phyloP scores from a whole-genome alignment of 192 early-diverging fungal species.

The Allomyces arbusculus region DNA sequence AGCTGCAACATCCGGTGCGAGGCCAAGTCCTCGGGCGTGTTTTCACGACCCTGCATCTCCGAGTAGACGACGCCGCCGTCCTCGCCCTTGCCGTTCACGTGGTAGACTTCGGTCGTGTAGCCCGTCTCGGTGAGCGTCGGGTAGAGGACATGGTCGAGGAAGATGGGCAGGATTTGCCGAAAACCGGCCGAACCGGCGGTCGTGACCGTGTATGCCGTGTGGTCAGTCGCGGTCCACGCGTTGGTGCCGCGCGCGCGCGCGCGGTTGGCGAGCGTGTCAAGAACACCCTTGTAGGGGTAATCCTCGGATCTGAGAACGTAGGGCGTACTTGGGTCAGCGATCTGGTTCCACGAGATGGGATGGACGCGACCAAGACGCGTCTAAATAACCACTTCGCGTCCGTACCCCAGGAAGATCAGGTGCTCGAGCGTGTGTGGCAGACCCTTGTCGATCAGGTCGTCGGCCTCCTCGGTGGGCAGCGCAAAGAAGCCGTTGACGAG shows the following conservation, averaged over 20 bases:
- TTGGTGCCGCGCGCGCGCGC: constrained; percentile 38
- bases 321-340: not conserved
- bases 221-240: constrained; percentile 24
- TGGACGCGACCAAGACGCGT: not conserved
- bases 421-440: constrained; percentile 8
- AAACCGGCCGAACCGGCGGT: constrained; percentile 37
- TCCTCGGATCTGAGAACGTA: not conserved
- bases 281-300: constrained; percentile 20
- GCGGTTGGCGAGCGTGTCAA: constrained; percentile 38
- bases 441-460: not conserved
- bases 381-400: constrained; percentile 29
- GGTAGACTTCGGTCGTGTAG: constrained; percentile 33
- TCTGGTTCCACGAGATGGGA: not conserved
- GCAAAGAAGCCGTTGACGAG: constrained; percentile 33
- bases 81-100: constrained; percentile 40
- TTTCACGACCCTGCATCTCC: constrained; percentile 30
- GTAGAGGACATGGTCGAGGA: constrained; percentile 40
- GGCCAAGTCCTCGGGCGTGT: not conserved
- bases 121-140: constrained; percentile 35
- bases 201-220: constrained; percentile 17
- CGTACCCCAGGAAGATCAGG: constrained; percentile 32
- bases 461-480: constrained; percentile 32
- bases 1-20: constrained; percentile 4
- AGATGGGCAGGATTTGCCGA: constrained; percentile 33
- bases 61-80: constrained; percentile 43